Base-by-base conservation (phyloP, 805 yeast species). In the Nakazawaea populi region DNA sequence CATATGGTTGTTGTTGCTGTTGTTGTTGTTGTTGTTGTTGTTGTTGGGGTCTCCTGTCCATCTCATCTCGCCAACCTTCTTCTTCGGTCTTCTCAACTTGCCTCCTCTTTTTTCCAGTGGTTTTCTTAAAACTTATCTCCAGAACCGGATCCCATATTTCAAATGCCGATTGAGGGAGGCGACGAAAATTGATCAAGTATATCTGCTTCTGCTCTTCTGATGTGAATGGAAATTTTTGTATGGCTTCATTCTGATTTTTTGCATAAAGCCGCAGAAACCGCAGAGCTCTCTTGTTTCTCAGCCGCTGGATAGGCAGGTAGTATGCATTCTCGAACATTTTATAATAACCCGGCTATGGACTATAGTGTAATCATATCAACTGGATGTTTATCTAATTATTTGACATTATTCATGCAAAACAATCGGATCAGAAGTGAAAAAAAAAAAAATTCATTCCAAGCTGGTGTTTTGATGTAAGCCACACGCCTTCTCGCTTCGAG, bases 71-170 rank as follows among this genome's bases (percentile, higher is more conserved):
- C 24, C 24, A 18, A 18, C 24, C 24, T 14, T 43, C 46, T n/a
- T 46, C 32, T 39, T 31, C 37, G 9, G 12, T 18, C 24, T 18
- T 18, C 24, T 18, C 44, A 24, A 5, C 37, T 38, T 32, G 35
- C 29, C 39, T 49, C 29, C 42, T 46, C 49, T 36, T 42, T 47
- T 42, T 46, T 6, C 45, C 24, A 18, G 3, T 30, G 11, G 24
- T 14, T 30, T 39, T 38, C 34, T 39, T 34, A 8, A 42, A 24
- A 9, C 12, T 5, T 36, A 28, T n/a, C 12, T 29, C 40, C 14
- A 14, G 4, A 18, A 14, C 38, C 18, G 35, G 44, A 24, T 42
- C 14, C 53, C 53, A 51, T 31, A n/a, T 9, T 34, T 51, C 53
- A 31, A 46, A 51, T 1, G 38, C 43, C 8, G 32, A 37, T n/a